phyloP scores from a whole-genome alignment of 257 asterid species.

The Paulownia fortunei region DNA sequence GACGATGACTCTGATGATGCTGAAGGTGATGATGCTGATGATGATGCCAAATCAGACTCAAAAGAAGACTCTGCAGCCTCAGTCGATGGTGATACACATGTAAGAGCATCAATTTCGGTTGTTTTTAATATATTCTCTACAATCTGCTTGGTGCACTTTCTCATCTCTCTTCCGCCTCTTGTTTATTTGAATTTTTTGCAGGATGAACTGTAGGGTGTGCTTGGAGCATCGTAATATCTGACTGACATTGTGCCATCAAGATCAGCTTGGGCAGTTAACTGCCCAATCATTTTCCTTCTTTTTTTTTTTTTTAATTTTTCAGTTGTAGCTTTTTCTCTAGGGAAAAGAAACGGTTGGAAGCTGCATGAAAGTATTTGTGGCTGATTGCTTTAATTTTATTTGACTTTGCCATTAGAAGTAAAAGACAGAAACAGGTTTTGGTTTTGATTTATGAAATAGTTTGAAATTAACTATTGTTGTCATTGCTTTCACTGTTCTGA shows the following conservation, averaged over 20 bases:
- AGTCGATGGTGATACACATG: constrained; percentile 60
- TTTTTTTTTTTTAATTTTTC: constrained; percentile 8
- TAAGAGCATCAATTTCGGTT: constrained; percentile 33
- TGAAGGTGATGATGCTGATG: constrained; percentile 46
- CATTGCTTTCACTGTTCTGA: neutral
- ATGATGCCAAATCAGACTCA: constrained; percentile 45
- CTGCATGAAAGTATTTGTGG: constrained; percentile 40
- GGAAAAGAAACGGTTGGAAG: constrained; percentile 40
- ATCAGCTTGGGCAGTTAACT: constrained; percentile 26
- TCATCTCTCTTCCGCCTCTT: neutral
- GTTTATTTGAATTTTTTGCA: constrained; percentile 36
- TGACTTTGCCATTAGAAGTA: constrained; percentile 25
- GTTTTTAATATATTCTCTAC: neutral
- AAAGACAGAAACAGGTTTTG: constrained; percentile 14
- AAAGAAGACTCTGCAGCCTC: constrained; percentile 45
- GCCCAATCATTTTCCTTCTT: constrained; percentile 21
- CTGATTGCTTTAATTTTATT: constrained; percentile 35
- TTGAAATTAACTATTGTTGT: neutral
- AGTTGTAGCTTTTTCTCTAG: constrained; percentile 39
- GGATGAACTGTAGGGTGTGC: constrained; percentile 73
- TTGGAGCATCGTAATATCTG: constrained; percentile 20
- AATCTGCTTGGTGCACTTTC: neutral
- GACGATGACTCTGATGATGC: constrained; percentile 59
- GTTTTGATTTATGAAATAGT: neutral
- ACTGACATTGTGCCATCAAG: constrained; percentile 30